phyloP scores from a whole-genome alignment of 805 yeast genomes.

The Kurtzmaniella fragi region DNA sequence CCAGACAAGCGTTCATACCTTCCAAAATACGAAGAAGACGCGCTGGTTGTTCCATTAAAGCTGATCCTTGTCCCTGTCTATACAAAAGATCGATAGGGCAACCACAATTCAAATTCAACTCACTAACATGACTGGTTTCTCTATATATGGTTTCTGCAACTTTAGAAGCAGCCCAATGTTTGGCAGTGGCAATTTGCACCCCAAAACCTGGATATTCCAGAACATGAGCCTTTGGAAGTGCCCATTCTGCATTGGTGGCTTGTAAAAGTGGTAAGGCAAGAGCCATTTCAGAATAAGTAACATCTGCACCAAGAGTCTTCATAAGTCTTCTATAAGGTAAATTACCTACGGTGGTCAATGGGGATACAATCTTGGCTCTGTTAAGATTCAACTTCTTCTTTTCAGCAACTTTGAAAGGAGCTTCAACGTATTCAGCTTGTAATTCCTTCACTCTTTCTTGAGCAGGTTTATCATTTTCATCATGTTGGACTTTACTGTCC shows the following conservation, averaged over 20 bases:
- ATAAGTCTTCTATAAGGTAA: slow-evolving; percentile 90
- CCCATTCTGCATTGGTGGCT: slow-evolving; percentile 96
- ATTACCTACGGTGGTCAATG: slow-evolving; percentile 96
- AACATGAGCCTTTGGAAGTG: slow-evolving; percentile 82
- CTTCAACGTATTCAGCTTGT: slow-evolving; percentile 59
- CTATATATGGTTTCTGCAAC: slow-evolving; percentile 77
- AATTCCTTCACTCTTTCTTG: slow-evolving; percentile 18
- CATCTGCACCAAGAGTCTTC: slow-evolving; percentile 86
- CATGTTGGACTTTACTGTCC: slow-evolving; percentile 52
- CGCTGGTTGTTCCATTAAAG: slow-evolving; percentile 84
- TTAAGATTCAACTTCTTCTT: slow-evolving; percentile 68
- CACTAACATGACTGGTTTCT: slow-evolving; percentile 60
- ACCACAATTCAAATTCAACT: slow-evolving; percentile 89
- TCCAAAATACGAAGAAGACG: slow-evolving; percentile 71
- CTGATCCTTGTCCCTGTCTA: slow-evolving; percentile 94
- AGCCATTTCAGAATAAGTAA: slow-evolving; percentile 96
- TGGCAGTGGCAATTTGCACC: slow-evolving; percentile 85
- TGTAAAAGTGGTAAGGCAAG: slow-evolving; percentile 77
- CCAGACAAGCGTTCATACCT: slow-evolving; percentile 84
- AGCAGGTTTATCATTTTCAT: slow-evolving; percentile 14
- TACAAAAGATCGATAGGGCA: slow-evolving; percentile 96
- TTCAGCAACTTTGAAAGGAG: slow-evolving; percentile 74
- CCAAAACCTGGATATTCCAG: slow-evolving; percentile 87
- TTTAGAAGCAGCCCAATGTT: slow-evolving; percentile 90
- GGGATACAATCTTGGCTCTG: slow-evolving; percentile 84